Evolutionary conservation across 202 grass and related monocot species (phyloP).

Genomic region (Musa balbisiana): DNA sequence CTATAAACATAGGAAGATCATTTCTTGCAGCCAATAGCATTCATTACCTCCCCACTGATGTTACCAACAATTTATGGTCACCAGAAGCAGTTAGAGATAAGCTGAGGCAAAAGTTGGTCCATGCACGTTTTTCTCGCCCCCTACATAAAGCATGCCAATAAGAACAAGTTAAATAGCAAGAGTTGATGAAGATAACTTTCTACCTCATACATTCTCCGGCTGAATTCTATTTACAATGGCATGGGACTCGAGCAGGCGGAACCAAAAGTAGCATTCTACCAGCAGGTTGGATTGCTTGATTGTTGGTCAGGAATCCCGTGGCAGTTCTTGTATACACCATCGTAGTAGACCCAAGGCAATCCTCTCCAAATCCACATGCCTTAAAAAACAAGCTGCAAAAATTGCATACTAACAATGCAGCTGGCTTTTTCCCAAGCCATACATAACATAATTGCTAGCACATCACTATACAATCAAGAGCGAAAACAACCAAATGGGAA

Average conservation of each 20-base stretch:
- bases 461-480: too few species aligned
- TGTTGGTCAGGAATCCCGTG: neutral
- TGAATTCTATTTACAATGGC: neutral
- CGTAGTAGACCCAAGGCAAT: slow-evolving; percentile 70
- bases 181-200: neutral
- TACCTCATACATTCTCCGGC: neutral
- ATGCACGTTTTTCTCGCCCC: too few species aligned
- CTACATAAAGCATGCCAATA: too few species aligned
- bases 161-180: neutral
- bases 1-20: too few species aligned
- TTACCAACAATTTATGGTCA: too few species aligned
- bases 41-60: too few species aligned
- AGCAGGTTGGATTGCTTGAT: slow-evolving; percentile 19
- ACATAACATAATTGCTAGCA: neutral
- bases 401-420: neutral
- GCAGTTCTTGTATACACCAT: slow-evolving; percentile 71
- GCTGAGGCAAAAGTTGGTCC: too few species aligned
- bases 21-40: too few species aligned
- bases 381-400: slow-evolving; percentile 67
- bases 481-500: too few species aligned
- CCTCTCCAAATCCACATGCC: slow-evolving; percentile 71
- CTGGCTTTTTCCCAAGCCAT: too few species aligned
- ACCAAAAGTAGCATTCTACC: slow-evolving; percentile 34
- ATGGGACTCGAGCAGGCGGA: slow-evolving; percentile 1
- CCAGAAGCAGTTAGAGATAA: too few species aligned